Conservation (phyloP, 768 basidiomycete species). For the Hypholoma fasciculare region DNA sequence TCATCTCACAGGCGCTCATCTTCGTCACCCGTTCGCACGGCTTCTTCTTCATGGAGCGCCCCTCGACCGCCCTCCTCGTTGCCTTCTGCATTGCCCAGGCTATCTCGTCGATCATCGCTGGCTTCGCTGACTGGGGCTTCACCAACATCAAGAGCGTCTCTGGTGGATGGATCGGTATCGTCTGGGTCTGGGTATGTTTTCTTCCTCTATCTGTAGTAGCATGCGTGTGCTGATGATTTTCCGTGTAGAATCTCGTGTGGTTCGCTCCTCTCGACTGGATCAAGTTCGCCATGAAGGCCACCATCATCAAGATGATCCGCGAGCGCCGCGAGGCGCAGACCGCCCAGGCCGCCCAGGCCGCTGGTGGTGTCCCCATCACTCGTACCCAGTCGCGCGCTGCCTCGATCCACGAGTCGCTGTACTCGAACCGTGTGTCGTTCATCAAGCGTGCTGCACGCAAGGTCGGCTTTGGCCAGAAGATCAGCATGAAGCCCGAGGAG, state of each 20-base stretch:
- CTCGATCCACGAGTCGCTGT: constrained; percentile 88
- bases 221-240: constrained; percentile 15
- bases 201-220: background rate
- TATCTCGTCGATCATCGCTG: constrained; percentile 94
- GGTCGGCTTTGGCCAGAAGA: constrained; percentile 84
- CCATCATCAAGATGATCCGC: constrained; percentile 84
- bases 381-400: constrained; percentile 90
- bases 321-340: constrained; percentile 59
- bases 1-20: constrained; percentile 98
- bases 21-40: constrained; percentile 94
- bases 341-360: constrained; percentile 33
- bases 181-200: constrained; percentile 89
- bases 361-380: constrained; percentile 64
- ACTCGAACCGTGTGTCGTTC: constrained; percentile 95
- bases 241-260: constrained; percentile 94
- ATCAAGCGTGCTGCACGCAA: constrained; percentile 85
- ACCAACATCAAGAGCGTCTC: constrained; percentile 78
- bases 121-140: constrained; percentile 93
- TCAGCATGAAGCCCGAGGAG: constrained; percentile 83
- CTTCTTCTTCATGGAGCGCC: constrained; percentile 97
- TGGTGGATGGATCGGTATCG: constrained; percentile 95
- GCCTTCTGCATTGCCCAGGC: constrained; percentile 96
- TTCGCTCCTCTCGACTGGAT: constrained; percentile 94
- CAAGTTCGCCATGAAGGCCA: constrained; percentile 96
- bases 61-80: constrained; percentile 81